Conservation (phyloP, 225 moss, liverwort and hornwort species). For the Pseudoscleropodium purum region DNA sequence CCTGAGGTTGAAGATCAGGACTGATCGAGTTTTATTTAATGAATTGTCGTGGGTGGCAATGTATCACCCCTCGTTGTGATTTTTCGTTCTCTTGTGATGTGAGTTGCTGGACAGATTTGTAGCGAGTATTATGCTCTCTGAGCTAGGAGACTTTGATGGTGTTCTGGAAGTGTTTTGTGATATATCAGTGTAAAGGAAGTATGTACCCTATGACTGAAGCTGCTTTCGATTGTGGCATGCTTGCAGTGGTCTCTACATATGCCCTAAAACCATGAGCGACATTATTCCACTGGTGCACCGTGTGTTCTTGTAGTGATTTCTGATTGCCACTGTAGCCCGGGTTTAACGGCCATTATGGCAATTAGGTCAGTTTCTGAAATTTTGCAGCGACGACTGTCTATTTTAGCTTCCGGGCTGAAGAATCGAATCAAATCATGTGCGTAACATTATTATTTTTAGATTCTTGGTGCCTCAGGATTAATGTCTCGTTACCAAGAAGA, state of each 20-base stretch:
- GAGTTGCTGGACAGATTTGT: neutral
- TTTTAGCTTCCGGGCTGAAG: neutral
- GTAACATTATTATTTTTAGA: neutral
- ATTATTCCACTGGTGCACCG: neutral
- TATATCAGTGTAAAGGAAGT: neutral
- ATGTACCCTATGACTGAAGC: neutral
- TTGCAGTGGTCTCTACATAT: neutral
- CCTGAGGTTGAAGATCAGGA: neutral
- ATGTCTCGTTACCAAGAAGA: neutral
- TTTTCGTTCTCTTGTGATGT: neutral
- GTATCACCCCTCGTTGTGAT: neutral
- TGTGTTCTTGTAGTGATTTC: neutral
- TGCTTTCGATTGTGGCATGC: neutral
- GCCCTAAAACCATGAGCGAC: too few relatives aligned
- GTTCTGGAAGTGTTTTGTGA: neutral
- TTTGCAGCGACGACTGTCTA: neutral
- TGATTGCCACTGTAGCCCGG: too few relatives aligned
- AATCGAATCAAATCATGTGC: neutral
- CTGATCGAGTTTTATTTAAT: neutral
- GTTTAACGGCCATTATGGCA: neutral
- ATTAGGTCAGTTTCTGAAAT: neutral
- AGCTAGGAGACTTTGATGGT: neutral
- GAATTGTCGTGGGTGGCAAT: neutral
- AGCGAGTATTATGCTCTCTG: neutral
- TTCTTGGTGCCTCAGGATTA: neutral